Evolutionary conservation across 306 rosid species (phyloP).

Genomic region (Astragalus membranaceus): DNA sequence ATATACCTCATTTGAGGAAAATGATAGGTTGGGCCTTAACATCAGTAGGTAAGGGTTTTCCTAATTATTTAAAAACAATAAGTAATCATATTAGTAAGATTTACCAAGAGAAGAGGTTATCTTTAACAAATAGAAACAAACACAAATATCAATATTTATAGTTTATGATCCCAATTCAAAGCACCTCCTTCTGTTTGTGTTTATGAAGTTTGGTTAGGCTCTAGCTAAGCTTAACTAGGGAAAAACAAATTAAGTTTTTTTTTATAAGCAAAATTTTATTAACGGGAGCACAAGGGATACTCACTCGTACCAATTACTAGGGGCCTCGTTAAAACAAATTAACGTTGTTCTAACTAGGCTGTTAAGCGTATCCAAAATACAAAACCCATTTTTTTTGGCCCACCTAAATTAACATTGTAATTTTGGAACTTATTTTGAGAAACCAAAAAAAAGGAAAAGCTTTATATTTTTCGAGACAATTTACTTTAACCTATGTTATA

Average conservation of each 20-base stretch:
- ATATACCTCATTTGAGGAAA: slow-evolving; percentile 35
- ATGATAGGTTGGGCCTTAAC: slow-evolving; percentile 50
- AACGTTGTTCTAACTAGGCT: not conserved
- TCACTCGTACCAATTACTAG: too few species aligned
- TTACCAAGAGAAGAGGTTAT: not conserved
- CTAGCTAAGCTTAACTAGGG: not conserved
- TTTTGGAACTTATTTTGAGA: too few species aligned
- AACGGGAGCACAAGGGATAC: too few species aligned
- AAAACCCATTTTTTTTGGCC: not conserved
- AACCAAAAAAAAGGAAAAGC: too few species aligned
- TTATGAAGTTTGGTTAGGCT: not conserved
- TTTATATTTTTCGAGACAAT: too few species aligned
- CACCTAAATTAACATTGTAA: too few species aligned
- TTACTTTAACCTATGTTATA: too few species aligned
- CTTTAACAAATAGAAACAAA: not conserved
- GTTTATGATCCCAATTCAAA: not conserved
- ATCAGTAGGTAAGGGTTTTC: slow-evolving; percentile 52
- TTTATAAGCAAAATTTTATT: too few species aligned
- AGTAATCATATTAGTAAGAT: not conserved
- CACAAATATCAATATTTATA: not conserved
- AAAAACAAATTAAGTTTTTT: not conserved
- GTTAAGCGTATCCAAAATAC: not conserved
- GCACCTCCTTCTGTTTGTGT: not conserved
- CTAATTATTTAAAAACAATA: slow-evolving; percentile 18
- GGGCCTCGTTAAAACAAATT: too few species aligned